phyloP scores from a whole-genome alignment of 225 moss, liverwort and hornwort species.

The Antitrichia curtipendula region DNA sequence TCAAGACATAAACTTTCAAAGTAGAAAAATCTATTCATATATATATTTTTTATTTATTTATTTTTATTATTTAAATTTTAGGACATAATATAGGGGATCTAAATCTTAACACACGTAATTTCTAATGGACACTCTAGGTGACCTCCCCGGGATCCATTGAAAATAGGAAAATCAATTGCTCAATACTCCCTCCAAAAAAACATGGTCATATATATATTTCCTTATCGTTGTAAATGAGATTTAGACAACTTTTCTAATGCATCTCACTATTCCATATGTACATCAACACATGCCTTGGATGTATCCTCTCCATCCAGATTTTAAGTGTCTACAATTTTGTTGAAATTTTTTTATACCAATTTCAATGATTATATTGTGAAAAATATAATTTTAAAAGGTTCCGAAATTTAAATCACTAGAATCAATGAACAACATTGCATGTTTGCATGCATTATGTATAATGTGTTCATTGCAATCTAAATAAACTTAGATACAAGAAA shows the following conservation, averaged over 20 bases:
- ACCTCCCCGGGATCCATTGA: no score
- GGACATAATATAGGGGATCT: no score
- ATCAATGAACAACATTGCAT: not conserved
- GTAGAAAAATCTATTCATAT: no score
- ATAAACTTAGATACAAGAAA: not conserved
- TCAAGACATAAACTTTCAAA: no score
- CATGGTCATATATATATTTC: not conserved
- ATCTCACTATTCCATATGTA: not conserved
- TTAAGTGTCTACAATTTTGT: not conserved
- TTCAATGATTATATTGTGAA: not conserved
- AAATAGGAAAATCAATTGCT: fast-evolving
- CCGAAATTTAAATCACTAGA: not conserved
- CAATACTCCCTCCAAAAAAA: not conserved
- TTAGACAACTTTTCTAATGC: not conserved
- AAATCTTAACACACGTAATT: no score
- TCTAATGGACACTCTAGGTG: no score
- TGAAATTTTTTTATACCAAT: not conserved
- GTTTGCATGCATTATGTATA: not conserved
- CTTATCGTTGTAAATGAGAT: not conserved
- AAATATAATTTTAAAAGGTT: not conserved
- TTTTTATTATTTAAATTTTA: no score
- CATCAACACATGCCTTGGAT: not conserved
- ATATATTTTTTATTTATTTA: no score
- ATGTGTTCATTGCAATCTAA: not conserved
- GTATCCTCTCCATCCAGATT: not conserved